Evolutionary conservation across 768 basidiomycete genomes (phyloP), one percentile per base, ranked within the genome.

Genomic region (Punctularia strigosozonata): DNA sequence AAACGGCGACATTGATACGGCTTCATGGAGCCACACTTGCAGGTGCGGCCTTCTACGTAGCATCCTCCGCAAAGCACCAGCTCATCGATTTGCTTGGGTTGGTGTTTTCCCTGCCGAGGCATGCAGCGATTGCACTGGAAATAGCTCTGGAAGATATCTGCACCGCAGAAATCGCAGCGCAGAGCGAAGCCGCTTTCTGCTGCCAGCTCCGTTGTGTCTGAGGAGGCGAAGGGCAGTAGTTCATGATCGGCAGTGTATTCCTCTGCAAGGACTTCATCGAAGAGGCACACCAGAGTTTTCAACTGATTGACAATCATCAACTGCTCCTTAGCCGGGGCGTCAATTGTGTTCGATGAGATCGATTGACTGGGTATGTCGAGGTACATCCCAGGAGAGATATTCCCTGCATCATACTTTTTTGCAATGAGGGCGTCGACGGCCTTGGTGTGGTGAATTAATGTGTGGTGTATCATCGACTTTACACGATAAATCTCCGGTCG

Each of bases 81-180:
- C 10, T 66, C 69, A 43, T 66, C 64, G 1, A 68, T 69, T 28
- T 8, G 26, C 8, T 8, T 28, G 8, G 15, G 10, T 28, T 8
- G 26, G 26, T 15, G 10, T 8, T 28, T 15, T 8, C 26, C 15
- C 26, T 28, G 8, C 10, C 10, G 10, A 19, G 12, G 33, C 42
- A 59, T 56, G 47, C 83, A 82, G 1, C 46, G 42, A 2, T 53
- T 50, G 50, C 86, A 89, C 52, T 82, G 77, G 45, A 89, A 82
- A 53, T 77, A 87, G 43, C 79, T 77, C 46, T 85, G 77, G 46
- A 88, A 89, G 43, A 90, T 71, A 49, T 90, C 87, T 3, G 71
- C 73, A 14, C 75, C 77, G 48, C 87, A 90, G 52, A 85, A 88
- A 51, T 89, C 85, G 50, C 87, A 89, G 6, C 49, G 60, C 25